Conservation (phyloP, 2,329 filamentous ascomycete genomes). For the Xylariaceae sp. region DNA sequence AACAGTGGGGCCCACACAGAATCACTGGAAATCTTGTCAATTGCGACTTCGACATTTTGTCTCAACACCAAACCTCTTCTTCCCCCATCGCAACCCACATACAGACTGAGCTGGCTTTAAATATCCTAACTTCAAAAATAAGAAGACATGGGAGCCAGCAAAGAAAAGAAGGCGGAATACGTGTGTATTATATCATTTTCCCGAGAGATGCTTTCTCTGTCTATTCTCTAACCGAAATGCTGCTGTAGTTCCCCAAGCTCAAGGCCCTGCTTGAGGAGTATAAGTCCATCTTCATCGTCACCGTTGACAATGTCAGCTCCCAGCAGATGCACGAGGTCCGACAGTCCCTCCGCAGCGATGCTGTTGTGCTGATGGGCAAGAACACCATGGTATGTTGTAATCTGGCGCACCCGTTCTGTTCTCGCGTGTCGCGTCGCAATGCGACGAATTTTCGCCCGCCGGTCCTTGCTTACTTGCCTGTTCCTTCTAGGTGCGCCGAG, state of each 20-base stretch:
- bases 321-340: constrained; percentile 99
- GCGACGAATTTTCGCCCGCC: not conserved
- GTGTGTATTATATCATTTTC: constrained; percentile 18
- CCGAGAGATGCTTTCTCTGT: not conserved
- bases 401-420: not conserved
- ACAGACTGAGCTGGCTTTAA: constrained; percentile 66
- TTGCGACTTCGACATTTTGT: constrained; percentile 17
- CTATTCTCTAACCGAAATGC: constrained; percentile 4
- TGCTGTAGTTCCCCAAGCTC: constrained; percentile 97
- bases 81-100: constrained; percentile 20
- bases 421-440: not conserved
- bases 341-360: constrained; percentile 80
- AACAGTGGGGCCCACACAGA: constrained; percentile 21
- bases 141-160: constrained; percentile 99
- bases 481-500: constrained; percentile 73
- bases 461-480: constrained; percentile 6
- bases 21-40: constrained; percentile 17
- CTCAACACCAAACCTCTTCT: constrained; percentile 13
- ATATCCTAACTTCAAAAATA: constrained; percentile 92
- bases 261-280: constrained; percentile 95
- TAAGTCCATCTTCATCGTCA: constrained; percentile 95
- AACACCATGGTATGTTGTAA: constrained; percentile 78
- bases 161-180: constrained; percentile 75
- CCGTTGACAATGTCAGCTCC: constrained; percentile 99
- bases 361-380: constrained; percentile 98